These are phyloP conservation scores for Sclerotinia spermophila DNA, from an alignment of 2,329 filamentous ascomycete species.

Conservation along the genomic window DNA sequence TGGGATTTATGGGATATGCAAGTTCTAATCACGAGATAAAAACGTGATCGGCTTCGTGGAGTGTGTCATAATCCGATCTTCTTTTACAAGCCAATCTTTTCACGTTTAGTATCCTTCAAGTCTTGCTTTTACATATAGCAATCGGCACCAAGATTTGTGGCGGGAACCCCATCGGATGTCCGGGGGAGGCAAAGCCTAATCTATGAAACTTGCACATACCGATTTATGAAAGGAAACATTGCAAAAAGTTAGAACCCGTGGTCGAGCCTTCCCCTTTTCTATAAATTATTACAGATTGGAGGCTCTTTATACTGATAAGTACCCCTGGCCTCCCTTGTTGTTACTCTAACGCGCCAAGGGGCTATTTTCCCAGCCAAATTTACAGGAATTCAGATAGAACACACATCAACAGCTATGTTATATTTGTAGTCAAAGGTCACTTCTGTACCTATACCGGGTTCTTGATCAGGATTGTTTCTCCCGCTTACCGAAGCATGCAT, in stretches of 20 bases:
- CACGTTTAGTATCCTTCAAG: background rate
- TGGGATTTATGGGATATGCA: background rate
- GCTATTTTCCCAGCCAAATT: background rate
- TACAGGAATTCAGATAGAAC: background rate
- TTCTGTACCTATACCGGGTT: background rate
- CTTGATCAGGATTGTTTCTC: background rate
- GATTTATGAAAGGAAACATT: background rate
- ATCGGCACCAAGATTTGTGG: background rate
- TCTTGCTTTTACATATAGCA: background rate
- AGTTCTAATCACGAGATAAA: background rate
- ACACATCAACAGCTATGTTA: background rate
- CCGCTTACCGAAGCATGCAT: background rate
- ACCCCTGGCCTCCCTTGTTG: background rate
- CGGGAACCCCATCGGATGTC: constrained; percentile 18
- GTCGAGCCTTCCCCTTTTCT: constrained; percentile 20
- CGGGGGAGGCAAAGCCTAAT: background rate
- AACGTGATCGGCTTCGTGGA: background rate
- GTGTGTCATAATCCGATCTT: background rate
- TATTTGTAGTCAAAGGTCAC: background rate
- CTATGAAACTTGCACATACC: background rate
- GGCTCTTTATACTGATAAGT: background rate
- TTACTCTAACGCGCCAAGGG: background rate
- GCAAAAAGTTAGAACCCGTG: background rate
- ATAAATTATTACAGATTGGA: background rate
- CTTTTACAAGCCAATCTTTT: background rate